Conservation (phyloP, 176 grass and related monocot species). For the Poa pratensis region DNA sequence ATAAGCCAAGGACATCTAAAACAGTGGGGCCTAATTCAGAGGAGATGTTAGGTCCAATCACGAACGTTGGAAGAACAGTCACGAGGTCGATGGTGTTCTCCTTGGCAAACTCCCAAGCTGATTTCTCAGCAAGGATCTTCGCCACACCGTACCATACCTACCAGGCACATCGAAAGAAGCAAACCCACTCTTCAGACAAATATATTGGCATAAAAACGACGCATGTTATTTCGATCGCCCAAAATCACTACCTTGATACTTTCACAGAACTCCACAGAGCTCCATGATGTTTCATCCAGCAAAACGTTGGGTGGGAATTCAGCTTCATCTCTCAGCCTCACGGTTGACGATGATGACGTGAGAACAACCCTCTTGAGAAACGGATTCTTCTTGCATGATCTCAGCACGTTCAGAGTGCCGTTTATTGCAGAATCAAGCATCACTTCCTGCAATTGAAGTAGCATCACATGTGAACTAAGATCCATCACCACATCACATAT, state of each 20-base stretch:
- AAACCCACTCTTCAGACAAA: conserved; percentile 1
- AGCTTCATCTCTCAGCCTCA: conserved; percentile 68
- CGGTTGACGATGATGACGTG: conserved; percentile 79
- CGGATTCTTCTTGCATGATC: conserved; percentile 82
- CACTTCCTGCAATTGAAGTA: conserved; percentile 29
- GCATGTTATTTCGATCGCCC: not conserved
- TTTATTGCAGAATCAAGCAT: conserved; percentile 62
- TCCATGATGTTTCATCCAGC: conserved; percentile 85
- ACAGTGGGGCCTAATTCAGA: conserved; percentile 61
- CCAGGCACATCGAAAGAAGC: not conserved
- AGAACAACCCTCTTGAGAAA: conserved; percentile 69
- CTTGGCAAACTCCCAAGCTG: conserved; percentile 84
- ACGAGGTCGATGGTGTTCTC: conserved; percentile 87
- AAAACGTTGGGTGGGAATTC: conserved; percentile 46
- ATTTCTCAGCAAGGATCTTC: conserved; percentile 80
- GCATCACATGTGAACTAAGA: not conserved
- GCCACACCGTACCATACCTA: conserved; percentile 84
- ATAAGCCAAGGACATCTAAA: conserved; percentile 68
- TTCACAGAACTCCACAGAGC: conserved; percentile 67
- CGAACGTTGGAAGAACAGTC: conserved; percentile 74
- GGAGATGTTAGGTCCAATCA: conserved; percentile 68
- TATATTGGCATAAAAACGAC: not conserved
- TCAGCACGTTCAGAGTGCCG: conserved; percentile 81
- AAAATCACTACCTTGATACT: conserved; percentile 57
- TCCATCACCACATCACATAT: not conserved